A percentile compares a stretch with the other conserved stretches of the same genome.
Evolutionary conservation across 495 filamentous ascomycete genomes (phyloP).

Genomic region (Apodospora peruviana): DNA sequence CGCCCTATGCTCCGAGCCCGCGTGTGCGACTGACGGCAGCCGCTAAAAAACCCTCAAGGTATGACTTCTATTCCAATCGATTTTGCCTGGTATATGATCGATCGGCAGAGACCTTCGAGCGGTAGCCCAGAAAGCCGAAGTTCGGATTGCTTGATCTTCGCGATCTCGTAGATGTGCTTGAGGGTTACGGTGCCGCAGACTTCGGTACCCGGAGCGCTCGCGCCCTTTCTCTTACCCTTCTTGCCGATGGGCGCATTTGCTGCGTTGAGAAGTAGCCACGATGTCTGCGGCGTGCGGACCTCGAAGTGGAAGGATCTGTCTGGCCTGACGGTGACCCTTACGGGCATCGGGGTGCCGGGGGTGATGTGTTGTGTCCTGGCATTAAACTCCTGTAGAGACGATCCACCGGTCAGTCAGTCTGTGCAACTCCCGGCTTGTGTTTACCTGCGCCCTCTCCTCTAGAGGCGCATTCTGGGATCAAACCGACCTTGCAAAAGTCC

Average conservation of each 20-base stretch:
- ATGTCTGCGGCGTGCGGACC: slow-evolving; percentile 84
- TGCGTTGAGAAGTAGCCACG: slow-evolving; percentile 79
- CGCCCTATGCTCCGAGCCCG: slow-evolving; percentile 12
- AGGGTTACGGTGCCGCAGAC: slow-evolving; percentile 75
- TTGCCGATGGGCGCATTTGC: slow-evolving; percentile 65
- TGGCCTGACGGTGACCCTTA: slow-evolving; percentile 83
- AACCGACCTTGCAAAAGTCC: slow-evolving; percentile 95
- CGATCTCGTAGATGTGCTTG: slow-evolving; percentile 98
- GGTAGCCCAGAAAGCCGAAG: slow-evolving; percentile 71
- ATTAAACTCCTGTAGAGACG: slow-evolving; percentile 78
- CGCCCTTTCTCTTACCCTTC: slow-evolving; percentile 74
- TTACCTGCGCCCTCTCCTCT: neutral
- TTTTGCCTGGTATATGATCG: slow-evolving; percentile 80
- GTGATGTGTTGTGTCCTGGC: slow-evolving; percentile 83
- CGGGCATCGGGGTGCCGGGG: slow-evolving; percentile 80
- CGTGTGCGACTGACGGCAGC: too few species aligned
- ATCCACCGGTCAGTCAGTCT: neutral
- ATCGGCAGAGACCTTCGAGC: slow-evolving; percentile 76
- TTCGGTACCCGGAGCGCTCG: slow-evolving; percentile 72
- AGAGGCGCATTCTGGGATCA: neutral
- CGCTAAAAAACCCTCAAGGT: too few species aligned
- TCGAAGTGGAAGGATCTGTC: slow-evolving; percentile 94
- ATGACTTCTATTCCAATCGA: slow-evolving; percentile 81
- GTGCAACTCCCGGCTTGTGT: neutral
- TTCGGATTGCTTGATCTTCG: slow-evolving; percentile 89